Evolutionary conservation across 2,329 filamentous ascomycete species (phyloP).

Genomic region (Fusarium falciforme): DNA sequence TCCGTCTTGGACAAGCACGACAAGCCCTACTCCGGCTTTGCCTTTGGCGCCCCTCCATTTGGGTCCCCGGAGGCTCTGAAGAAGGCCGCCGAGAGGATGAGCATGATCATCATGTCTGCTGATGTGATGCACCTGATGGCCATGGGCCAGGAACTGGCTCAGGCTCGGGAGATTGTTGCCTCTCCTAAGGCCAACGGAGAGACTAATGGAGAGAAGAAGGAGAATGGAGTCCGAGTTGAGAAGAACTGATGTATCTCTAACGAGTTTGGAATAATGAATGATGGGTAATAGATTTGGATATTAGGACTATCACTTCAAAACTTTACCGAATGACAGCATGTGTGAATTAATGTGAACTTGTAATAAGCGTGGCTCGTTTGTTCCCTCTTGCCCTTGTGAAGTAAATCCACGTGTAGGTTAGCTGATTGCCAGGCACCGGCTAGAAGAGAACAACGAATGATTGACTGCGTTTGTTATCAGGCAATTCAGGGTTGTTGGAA

Average conservation of each 20-base stretch:
- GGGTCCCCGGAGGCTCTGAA: conserved; percentile 39
- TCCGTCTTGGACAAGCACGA: conserved; percentile 58
- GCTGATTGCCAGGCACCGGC: not conserved
- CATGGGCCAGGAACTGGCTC: conserved; percentile 36
- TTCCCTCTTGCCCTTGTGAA: not conserved
- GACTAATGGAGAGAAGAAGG: conserved; percentile 4
- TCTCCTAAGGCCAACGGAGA: not conserved
- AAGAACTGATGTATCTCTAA: not conserved
- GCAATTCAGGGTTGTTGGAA: not conserved
- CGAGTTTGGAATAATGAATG: not conserved
- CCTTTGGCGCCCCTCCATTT: conserved; percentile 41
- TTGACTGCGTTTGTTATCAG: not conserved
- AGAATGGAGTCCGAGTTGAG: not conserved
- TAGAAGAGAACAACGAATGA: not conserved
- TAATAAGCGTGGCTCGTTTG: not conserved
- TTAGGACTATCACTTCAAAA: not conserved
- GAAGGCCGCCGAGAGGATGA: conserved; percentile 19
- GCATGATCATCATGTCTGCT: not conserved
- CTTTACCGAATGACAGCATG: not conserved
- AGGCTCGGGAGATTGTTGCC: conserved; percentile 21
- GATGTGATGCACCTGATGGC: conserved; percentile 27
- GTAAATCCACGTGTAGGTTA: too few relatives aligned
- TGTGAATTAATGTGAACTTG: too few relatives aligned
- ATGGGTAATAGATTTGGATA: not conserved
- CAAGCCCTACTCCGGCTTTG: conserved; percentile 54